These are phyloP conservation scores for Pisolithus tinctorius DNA, from an alignment of 768 basidiomycete genomes.

Conservation along the genomic window DNA sequence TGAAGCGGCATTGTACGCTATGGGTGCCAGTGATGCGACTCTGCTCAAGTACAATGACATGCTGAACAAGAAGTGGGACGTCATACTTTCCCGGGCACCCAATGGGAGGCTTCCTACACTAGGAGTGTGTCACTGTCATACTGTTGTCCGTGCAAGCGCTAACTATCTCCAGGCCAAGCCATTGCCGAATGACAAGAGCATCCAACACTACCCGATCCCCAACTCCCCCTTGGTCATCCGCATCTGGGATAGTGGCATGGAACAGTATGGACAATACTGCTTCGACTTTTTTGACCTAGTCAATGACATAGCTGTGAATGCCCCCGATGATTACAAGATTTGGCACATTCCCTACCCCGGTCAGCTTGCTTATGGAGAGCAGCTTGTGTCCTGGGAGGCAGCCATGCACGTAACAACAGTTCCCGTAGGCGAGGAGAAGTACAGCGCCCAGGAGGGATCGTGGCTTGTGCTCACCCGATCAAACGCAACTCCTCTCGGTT, in stretches of 20 bases:
- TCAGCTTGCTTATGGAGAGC: background rate
- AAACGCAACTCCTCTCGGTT: background rate
- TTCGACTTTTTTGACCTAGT: background rate
- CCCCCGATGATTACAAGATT: background rate
- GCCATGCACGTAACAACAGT: background rate
- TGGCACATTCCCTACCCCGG: background rate
- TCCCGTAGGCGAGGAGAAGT: background rate
- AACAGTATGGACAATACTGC: background rate
- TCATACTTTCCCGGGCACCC: background rate
- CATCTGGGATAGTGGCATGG: conserved; percentile 1
- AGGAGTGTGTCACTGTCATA: background rate
- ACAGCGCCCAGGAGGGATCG: background rate
- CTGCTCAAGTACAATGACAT: background rate
- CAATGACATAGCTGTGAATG: background rate
- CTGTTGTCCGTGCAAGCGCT: background rate
- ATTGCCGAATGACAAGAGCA: background rate
- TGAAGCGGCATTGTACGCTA: background rate
- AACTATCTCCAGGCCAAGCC: background rate
- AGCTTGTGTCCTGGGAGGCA: background rate
- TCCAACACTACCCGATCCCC: conserved; percentile 1
- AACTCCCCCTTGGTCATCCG: background rate
- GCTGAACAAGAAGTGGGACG: background rate
- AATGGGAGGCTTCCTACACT: background rate
- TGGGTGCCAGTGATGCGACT: background rate
- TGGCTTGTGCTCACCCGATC: background rate